These are phyloP conservation scores for Quercus agrifolia DNA, from an alignment of 306 rosid genomes.

Conservation along the genomic window DNA sequence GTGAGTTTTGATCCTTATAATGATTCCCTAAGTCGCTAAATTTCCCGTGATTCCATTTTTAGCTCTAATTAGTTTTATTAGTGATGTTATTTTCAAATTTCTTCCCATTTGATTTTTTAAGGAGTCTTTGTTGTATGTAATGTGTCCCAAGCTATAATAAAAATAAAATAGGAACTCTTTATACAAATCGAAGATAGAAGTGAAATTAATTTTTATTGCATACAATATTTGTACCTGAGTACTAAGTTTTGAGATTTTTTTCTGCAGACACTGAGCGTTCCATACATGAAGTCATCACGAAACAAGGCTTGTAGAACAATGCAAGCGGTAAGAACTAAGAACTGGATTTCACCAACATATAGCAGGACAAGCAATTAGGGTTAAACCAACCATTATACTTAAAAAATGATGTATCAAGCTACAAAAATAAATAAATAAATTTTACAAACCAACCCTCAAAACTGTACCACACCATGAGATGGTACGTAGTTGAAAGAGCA, in stretches of 20 bases:
- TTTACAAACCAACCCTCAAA: too few species aligned
- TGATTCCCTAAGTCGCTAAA: too few species aligned
- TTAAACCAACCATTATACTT: not conserved
- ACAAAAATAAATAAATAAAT: not conserved
- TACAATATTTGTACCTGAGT: not conserved
- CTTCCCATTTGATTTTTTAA: too few species aligned
- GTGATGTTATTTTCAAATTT: too few species aligned
- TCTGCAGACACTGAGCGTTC: slow-evolving; percentile 83
- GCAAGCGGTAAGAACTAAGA: slow-evolving; percentile 51
- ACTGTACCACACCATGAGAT: too few species aligned
- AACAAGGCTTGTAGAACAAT: slow-evolving; percentile 36
- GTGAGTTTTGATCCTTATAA: too few species aligned
- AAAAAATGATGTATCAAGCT: not conserved
- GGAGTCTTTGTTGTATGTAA: too few species aligned
- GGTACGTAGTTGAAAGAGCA: not conserved
- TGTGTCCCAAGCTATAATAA: too few species aligned
- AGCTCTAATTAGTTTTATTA: too few species aligned
- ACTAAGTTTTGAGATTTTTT: not conserved
- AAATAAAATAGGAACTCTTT: too few species aligned
- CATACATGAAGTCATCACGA: slow-evolving; percentile 72
- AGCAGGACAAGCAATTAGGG: not conserved
- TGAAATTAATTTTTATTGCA: not conserved
- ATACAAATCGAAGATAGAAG: not conserved
- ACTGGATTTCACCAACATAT: too few species aligned
- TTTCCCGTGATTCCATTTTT: too few species aligned